Percentiles rank a stretch among this genome's conserved stretches.
Conservation (phyloP, 768 basidiomycete genomes). For the Lentinula sp. region DNA sequence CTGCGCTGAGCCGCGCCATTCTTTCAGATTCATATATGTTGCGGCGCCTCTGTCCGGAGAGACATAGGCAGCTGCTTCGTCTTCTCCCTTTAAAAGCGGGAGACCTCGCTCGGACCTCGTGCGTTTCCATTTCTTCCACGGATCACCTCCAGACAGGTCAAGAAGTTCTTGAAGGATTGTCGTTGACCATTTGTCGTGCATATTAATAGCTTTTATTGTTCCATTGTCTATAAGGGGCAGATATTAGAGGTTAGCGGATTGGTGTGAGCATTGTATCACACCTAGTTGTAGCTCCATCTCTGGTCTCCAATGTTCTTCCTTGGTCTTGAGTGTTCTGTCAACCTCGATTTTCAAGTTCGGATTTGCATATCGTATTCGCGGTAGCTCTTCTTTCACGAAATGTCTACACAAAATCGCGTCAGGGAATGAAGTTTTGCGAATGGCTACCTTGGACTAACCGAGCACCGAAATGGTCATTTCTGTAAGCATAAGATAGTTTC, state of each 20-base stretch:
- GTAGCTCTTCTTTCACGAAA: conserved; percentile 75
- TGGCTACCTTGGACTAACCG: conserved; percentile 36
- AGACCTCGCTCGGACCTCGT: conserved; percentile 39
- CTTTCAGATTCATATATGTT: not conserved
- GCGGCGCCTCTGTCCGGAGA: not conserved
- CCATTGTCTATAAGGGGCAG: conserved; percentile 31
- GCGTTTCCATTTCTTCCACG: conserved; percentile 52
- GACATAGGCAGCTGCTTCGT: not conserved
- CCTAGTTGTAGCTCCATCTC: conserved; percentile 58
- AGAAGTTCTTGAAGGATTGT: conserved; percentile 65
- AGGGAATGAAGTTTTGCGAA: not conserved
- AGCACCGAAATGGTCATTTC: conserved; percentile 72
- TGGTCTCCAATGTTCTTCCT: conserved; percentile 52
- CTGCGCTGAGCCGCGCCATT: not conserved
- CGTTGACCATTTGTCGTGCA: conserved; percentile 66
- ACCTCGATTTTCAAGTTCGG: conserved; percentile 59
- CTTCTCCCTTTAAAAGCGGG: conserved; percentile 44
- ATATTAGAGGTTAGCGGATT: conserved; percentile 12
- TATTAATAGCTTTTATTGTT: conserved; percentile 33
- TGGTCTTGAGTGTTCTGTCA: conserved; percentile 44
- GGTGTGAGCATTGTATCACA: conserved; percentile 25
- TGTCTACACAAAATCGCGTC: conserved; percentile 36
- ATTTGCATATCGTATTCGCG: conserved; percentile 73
- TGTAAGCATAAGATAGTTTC: conserved; percentile 48
- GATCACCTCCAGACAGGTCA: conserved; percentile 54